Base-by-base conservation (phyloP, 2,329 filamentous ascomycete genomes). In the Didymellaceae sp. region DNA sequence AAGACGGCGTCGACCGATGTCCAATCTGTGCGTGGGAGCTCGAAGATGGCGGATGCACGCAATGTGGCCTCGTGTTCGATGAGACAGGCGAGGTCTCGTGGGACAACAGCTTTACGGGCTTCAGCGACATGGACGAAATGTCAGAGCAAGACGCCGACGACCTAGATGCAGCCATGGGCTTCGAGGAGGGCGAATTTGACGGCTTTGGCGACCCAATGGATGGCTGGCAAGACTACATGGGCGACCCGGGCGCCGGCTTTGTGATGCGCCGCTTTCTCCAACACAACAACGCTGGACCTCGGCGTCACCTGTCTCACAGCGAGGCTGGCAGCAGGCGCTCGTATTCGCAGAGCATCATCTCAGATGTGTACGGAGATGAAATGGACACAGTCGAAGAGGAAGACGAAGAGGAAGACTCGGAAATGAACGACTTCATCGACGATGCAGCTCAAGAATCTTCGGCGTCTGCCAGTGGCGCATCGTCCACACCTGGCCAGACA, bases 11-110 rank as follows among this genome's bases (percentile, higher is more conserved):
- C 14, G 74, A 82, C 45, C 79, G 86, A 57, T 89, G 86, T 66
- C 85, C 85, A 1, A 56, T 74, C 2, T 89, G 86, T 68, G 72
- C 78, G 7, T 83, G 82, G 78, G 86, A 89, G 67, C 74, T 88
- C 37, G 83, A 85, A 63, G 83, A 85, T 33, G 82, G 82, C 47
- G 58, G 68, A 61, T 89, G 86, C 60, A 55, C 65, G 17, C 74
- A 77, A 16, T 89, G 86, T 53, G 74, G 74, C 6, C 55, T 77
- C 49, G 78, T 81, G 40, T 82, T 80, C 43, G 76, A 78, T 41
- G 74, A 78, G 17, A 78, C 80, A 37, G 74, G 72, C 14, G 73
- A 68, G 44, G 71, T 70, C 49, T 70, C 61, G 18, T 73, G 64
- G 61, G 72, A 63, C 35, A 64, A 71, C 45, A 70, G 72, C 61